Base-by-base conservation (phyloP, 768 basidiomycete genomes). In the Pulveroboletus ravenelii region DNA sequence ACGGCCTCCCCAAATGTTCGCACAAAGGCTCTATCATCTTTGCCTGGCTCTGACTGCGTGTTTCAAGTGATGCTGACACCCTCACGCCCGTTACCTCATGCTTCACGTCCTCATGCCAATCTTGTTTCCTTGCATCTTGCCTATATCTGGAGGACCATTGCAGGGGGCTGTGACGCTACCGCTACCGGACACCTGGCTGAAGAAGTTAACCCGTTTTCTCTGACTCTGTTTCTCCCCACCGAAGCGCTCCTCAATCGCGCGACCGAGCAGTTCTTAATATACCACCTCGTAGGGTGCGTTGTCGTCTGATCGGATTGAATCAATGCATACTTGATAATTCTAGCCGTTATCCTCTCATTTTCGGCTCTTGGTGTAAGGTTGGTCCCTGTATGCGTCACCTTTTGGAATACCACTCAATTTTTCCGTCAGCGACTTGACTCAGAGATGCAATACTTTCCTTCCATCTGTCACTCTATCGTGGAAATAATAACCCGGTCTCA, bases 311-410 rank as follows among this genome's bases (percentile, higher is more conserved):
- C 31, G 6, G 18, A 36, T 41, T 38, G 52, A 34, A 48, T 46
- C 45, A 51, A 57, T 54, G 42, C 55, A 30, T 32, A 45, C 32
- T 48, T 17, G 18, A 62, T 40, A 18, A 31, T 32, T 37, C 30
- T 57, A 90, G 89, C 59, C 81, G 82, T 3, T 89, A 89, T 68
- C 89, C 89, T 18, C 72, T 88, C 35, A 78, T 89, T 49, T 91
- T 90, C 63, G 89, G 89, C 3, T 66, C 73, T 25, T 82, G 82
- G 81, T 72, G 75, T 61, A 75, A 76, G 72, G 87, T 84, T 70
- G 48, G 66, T 63, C 37, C 46, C 39, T 48, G 41, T 53, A 51
- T 47, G 47, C 51, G 40, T 41, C 43, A 34, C 29, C 27, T 46
- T 41, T 51, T 43, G 36, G 25, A 44, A 40, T 25, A 38, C 48